phyloP scores from a whole-genome alignment of 2,329 filamentous ascomycete species.

The Alternaria angustiovoidea region DNA sequence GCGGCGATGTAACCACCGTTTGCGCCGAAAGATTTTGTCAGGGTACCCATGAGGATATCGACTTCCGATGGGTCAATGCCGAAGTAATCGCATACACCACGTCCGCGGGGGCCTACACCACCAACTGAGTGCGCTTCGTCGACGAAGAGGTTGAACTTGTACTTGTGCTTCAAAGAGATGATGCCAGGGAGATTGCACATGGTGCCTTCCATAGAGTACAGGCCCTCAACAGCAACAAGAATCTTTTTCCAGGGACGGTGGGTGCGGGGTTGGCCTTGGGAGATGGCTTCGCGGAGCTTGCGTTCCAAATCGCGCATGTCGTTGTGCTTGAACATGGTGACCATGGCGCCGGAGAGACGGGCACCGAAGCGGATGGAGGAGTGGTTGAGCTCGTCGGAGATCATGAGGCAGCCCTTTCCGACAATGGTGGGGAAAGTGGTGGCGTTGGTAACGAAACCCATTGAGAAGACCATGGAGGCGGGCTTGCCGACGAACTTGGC shows the following conservation, averaged over 20 bases:
- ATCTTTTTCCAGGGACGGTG: constrained; percentile 99
- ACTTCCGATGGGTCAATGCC: constrained; percentile 85
- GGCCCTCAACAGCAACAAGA: constrained; percentile 90
- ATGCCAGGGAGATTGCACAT: constrained; percentile 97
- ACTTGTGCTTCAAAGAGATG: constrained; percentile 86
- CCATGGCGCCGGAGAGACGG: constrained; percentile 91
- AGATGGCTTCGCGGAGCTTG: constrained; percentile 88
- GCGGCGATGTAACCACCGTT: constrained; percentile 96
- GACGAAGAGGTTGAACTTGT: constrained; percentile 96
- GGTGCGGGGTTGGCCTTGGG: constrained; percentile 96
- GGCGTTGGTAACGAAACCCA: constrained; percentile 97
- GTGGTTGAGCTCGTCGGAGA: constrained; percentile 98
- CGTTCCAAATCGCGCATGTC: constrained; percentile 89
- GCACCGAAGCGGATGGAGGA: constrained; percentile 96
- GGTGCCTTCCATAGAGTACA: constrained; percentile 99
- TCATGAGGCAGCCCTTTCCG: constrained; percentile 89
- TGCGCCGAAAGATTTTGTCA: constrained; percentile 98
- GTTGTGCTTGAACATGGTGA: constrained; percentile 97
- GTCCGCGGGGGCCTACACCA: constrained; percentile 84
- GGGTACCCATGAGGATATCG: constrained; percentile 96
- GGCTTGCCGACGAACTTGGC: constrained; percentile 94
- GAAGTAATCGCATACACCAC: constrained; percentile 98
- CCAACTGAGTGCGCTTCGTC: constrained; percentile 97
- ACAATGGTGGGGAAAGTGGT: constrained; percentile 91
- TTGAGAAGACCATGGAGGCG: constrained; percentile 95